Percentiles rank a stretch among this genome's conserved stretches.
Evolutionary conservation across 306 rosid species (phyloP).

Genomic region (Begonia loranthoides): DNA sequence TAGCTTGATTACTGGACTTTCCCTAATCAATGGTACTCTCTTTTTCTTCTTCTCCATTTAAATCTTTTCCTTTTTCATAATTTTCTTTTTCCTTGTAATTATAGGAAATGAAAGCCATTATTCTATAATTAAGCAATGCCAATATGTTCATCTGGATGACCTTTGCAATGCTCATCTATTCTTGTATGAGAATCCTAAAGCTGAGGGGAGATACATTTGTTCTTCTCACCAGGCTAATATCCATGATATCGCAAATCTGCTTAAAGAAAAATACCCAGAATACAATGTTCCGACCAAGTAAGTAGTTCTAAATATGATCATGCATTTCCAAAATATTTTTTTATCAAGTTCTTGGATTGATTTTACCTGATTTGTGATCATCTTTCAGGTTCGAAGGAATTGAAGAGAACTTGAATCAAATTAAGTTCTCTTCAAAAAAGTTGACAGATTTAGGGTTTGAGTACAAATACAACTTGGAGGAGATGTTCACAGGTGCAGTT

Average conservation of each 20-base stretch:
- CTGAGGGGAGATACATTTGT: slow-evolving; percentile 60
- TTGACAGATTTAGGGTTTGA: slow-evolving; percentile 46
- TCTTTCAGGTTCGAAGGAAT: slow-evolving; percentile 40
- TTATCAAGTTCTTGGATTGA: neutral
- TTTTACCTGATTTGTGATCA: neutral
- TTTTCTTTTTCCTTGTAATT: neutral
- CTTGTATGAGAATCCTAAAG: slow-evolving; percentile 43
- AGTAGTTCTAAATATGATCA: slow-evolving; percentile 1
- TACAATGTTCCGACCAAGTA: slow-evolving; percentile 55
- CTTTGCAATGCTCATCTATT: slow-evolving; percentile 52
- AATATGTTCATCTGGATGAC: slow-evolving; percentile 57
- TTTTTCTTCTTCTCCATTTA: too few species aligned
- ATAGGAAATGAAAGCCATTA: slow-evolving; percentile 52
- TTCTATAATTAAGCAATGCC: slow-evolving; percentile 44
- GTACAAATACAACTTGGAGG: slow-evolving; percentile 52
- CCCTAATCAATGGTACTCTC: slow-evolving; percentile 22
- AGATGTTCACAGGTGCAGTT: slow-evolving; percentile 52
- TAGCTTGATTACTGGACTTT: slow-evolving; percentile 52
- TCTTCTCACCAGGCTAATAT: slow-evolving; percentile 42
- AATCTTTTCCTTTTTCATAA: too few species aligned
- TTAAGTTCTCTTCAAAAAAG: slow-evolving; percentile 46
- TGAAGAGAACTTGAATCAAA: slow-evolving; percentile 34
- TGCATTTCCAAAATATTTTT: neutral
- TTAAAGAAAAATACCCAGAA: slow-evolving; percentile 31
- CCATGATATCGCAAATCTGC: slow-evolving; percentile 38